Evolutionary conservation across 805 yeast species (phyloP), one percentile per base, ranked within the genome.

Genomic region (Starmerella davenportii): DNA sequence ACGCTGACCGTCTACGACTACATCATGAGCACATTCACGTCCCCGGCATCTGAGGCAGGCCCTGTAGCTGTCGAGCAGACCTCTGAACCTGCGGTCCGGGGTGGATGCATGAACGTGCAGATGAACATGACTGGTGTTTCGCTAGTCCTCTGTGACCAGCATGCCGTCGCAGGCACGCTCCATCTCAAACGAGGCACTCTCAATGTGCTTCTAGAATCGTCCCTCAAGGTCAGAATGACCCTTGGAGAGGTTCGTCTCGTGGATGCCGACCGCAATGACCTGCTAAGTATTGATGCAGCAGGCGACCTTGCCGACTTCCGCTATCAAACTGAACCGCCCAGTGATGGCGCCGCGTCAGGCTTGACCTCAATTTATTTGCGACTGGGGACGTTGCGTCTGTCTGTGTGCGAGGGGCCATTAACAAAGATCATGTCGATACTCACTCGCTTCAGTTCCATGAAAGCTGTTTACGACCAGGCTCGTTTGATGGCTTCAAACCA

Each of bases 401-500:
- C 30, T 4, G 35, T 45, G 4, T 3, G 40, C 15, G 94, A 87
- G 49, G 78, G 74, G 42, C 78, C 95, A 0, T 66, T 84, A 41
- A 66, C 74, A 25, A 69, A 75, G 46, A 68, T 92, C 9, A 51
- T 77, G 23, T 63, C 68, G 9, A 87, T 73, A 50, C 60, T 82
- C 49, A 71, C 71, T 46, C 78, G 77, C 48, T 79, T 92, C 51
- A 76, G 73, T 42, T 69, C 69, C 48, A 81, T 87, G 93, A 90
- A 90, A 56, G 71, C 70, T 3, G 65, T 85, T n/a, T 92, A 79
- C 56, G 98, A 90, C 51, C 63, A 69, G 17, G 93, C 96, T 0
- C 69, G 96, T 41, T 81, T 77, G 50, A 80, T 84, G 9, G 94
- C 96, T 0, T 69, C 82, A 47, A 71, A 77, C 47, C 93, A 80